These are phyloP conservation scores for Linanthus parryae DNA, from an alignment of 148 eudicot species.

Conservation along the genomic window DNA sequence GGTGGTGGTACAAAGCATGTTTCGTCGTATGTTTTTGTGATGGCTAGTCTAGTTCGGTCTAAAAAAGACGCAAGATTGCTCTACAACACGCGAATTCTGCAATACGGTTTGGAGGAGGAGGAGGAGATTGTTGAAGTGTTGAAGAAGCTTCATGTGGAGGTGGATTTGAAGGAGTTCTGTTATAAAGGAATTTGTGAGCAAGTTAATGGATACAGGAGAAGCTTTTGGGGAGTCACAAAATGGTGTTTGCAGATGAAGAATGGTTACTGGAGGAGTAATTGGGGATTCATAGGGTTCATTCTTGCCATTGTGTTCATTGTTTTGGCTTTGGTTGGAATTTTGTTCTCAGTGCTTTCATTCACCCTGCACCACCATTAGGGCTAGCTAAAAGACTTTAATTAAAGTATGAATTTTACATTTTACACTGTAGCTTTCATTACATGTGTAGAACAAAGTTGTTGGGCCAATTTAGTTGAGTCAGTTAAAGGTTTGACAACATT, in stretches of 20 bases:
- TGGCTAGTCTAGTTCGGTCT: slow-evolving; percentile 26
- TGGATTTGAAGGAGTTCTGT: slow-evolving; percentile 34
- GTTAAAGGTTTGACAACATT: too few species aligned
- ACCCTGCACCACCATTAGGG: slow-evolving; percentile 1
- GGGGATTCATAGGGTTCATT: slow-evolving; percentile 10
- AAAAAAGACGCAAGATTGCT: slow-evolving; percentile 30
- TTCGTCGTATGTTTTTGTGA: slow-evolving; percentile 35
- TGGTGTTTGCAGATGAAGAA: slow-evolving; percentile 6
- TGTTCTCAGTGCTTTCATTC: slow-evolving; percentile 5
- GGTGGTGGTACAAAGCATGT: slow-evolving; percentile 24
- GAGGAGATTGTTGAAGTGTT: slow-evolving; percentile 28
- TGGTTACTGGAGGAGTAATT: not conserved
- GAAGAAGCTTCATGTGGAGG: slow-evolving; percentile 21
- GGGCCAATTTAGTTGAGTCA: too few species aligned
- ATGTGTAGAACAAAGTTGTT: too few species aligned
- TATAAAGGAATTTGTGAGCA: slow-evolving; percentile 35
- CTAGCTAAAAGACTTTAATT: too few species aligned
- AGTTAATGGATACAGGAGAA: slow-evolving; percentile 15
- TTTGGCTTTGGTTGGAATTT: slow-evolving; percentile 2
- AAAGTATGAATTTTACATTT: too few species aligned
- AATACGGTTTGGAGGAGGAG: slow-evolving; percentile 9
- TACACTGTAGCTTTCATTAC: too few species aligned
- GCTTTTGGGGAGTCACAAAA: slow-evolving; percentile 3
- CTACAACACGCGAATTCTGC: slow-evolving; percentile 17
- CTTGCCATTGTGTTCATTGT: slow-evolving; percentile 8